Percentiles rank a stretch among this genome's conserved stretches.
These are phyloP conservation scores for Chimonanthus salicifolius DNA, from an alignment of 164 flowering plant genomes.

Conservation along the genomic window DNA sequence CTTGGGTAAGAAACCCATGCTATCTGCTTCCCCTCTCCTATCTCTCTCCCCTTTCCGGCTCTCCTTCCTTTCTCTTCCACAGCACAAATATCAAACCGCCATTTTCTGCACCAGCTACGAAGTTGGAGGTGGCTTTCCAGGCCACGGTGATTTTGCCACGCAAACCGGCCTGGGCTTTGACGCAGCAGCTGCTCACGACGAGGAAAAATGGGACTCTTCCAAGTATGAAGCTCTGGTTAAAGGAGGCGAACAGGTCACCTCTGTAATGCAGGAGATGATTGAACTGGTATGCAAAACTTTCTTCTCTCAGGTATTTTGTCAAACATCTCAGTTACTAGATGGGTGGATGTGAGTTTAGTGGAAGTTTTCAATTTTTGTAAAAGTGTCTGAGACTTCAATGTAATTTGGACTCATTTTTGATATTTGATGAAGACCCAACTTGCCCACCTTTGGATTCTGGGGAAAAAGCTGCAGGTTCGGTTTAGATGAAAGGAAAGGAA, in stretches of 20 bases:
- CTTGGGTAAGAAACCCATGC: neutral
- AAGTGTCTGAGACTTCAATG: neutral
- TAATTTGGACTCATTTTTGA: too few relatives aligned
- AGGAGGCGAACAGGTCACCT: conserved; percentile 94
- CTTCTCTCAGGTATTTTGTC: neutral
- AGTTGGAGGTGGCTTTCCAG: conserved; percentile 29
- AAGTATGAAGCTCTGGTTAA: conserved; percentile 69
- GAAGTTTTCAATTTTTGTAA: neutral
- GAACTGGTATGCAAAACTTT: conserved; percentile 43
- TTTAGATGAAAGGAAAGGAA: too few relatives aligned
- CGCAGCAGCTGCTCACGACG: conserved; percentile 3
- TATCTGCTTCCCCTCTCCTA: neutral
- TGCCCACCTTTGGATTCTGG: neutral
- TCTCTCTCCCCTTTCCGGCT: neutral
- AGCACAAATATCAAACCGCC: conserved; percentile 3
- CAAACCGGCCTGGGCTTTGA: conserved; percentile 1
- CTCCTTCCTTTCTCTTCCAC: conserved; percentile 5
- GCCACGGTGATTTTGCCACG: conserved; percentile 6
- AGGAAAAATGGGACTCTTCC: conserved; percentile 28
- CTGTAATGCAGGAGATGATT: conserved; percentile 82
- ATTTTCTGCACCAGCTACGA: conserved; percentile 17
- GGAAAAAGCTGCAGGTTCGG: neutral
- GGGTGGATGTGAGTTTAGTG: neutral
- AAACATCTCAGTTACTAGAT: neutral
- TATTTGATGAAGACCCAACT: neutral